Conservation (phyloP, 345 rosid genomes). For the Eucalyptus curtisii region DNA sequence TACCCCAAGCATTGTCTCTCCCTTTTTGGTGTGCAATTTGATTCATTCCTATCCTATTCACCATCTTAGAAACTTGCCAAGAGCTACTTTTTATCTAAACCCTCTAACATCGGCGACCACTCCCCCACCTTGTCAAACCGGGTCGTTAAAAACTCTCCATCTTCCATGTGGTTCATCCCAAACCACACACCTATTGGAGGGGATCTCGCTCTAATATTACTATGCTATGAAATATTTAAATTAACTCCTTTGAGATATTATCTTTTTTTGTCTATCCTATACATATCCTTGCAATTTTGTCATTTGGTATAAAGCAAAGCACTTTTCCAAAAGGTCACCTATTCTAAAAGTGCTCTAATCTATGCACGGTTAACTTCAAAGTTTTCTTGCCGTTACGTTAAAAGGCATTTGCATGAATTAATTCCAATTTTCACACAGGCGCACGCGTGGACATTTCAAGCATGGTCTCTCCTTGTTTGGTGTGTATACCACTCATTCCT, state of each 20-base stretch:
- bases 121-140: neutral
- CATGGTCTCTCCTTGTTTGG: neutral
- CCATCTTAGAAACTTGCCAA: too few species aligned
- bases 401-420: too few species aligned
- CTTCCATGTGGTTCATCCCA: neutral
- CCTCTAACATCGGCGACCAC: fast-evolving
- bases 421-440: too few species aligned
- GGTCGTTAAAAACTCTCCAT: neutral
- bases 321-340: neutral
- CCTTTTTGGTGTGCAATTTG: neutral
- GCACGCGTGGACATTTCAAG: neutral
- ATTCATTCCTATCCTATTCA: neutral
- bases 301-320: neutral
- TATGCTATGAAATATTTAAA: too few species aligned
- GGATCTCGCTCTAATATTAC: neutral
- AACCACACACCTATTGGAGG: neutral
- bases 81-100: neutral
- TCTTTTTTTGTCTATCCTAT: neutral
- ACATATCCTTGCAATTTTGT: neutral
- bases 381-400: fast-evolving
- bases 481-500: neutral
- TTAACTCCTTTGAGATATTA: neutral
- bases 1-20: neutral
- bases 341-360: neutral
- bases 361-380: neutral